These are phyloP conservation scores for Fraxinus sp. DNA, from an alignment of 305 asterid genomes.

Conservation along the genomic window DNA sequence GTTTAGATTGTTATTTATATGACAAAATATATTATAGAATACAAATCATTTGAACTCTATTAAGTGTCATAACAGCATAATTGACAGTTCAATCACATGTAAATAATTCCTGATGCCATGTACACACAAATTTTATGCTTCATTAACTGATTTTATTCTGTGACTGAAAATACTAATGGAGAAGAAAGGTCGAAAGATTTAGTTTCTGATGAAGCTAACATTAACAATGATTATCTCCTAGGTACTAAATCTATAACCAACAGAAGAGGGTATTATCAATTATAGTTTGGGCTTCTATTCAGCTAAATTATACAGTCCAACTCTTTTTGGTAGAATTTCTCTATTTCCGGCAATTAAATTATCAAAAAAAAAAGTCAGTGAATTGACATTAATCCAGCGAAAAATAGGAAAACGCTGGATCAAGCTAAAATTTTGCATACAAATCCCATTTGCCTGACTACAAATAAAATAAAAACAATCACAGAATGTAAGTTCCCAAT, in stretches of 20 bases:
- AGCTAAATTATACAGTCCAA: neutral
- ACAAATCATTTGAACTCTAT: neutral
- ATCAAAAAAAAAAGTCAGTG: neutral
- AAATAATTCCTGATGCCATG: neutral
- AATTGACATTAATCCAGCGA: neutral
- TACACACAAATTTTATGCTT: neutral
- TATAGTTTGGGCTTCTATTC: neutral
- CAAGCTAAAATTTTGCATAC: slow-evolving; percentile 25
- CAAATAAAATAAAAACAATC: neutral
- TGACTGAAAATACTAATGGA: neutral
- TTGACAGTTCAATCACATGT: neutral
- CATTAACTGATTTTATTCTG: neutral
- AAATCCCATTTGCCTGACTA: slow-evolving; percentile 6
- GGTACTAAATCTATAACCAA: neutral
- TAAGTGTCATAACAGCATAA: neutral
- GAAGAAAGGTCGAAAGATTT: neutral
- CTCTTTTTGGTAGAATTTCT: neutral
- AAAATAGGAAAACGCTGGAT: slow-evolving; percentile 14
- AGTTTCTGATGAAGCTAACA: neutral
- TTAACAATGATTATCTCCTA: neutral
- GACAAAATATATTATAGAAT: neutral
- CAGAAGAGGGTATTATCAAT: neutral
- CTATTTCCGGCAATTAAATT: neutral
- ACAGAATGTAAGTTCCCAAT: neutral
- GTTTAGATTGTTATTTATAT: neutral